Evolutionary conservation across 2,329 filamentous ascomycete genomes (phyloP), one percentile per base, ranked within the genome.

Genomic region (Apiospora sp.): DNA sequence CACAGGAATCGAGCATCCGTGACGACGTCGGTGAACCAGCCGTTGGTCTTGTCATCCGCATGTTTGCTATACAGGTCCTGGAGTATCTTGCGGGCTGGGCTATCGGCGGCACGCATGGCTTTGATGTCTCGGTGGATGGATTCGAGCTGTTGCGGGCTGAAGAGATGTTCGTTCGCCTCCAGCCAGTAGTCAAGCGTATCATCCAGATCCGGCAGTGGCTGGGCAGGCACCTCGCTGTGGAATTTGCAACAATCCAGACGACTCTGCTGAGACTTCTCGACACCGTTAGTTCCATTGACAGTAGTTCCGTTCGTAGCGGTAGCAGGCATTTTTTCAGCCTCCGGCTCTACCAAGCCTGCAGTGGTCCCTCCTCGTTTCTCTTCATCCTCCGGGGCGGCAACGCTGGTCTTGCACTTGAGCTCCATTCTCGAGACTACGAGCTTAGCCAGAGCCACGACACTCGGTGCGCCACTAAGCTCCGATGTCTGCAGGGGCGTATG

Each of bases 401-500:
- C 27, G 27, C 27, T 30, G 27, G 13, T n/a, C 44, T 69, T 72
- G 44, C 44, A 72, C 13, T 44, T 58, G 48, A 72, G 64, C 34
- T 49, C n/a, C 71, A 72, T 72, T 27, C 71, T 54, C 14, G 71
- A 72, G 22, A 72, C 71, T 14, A 72, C 24, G 22, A 69, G 30
- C 30, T 61, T 72, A 0, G 71, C 48, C 0, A 72, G 43, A 4
- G 44, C 67, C 1, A 72, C 10, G 10, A 72, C 69, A 37, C 46
- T 70, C 13, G 22, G 68, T 70, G 64, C n/a, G 71, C 75, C 49
- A 74, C 72, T 75, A n/a, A 77, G 27, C 51, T 61, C 51, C n/a
- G 51, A 61, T 13, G 30, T 30, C 16, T 61, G 51, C 3, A 61
- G 14, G 0, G 51, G 51, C n/a, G n/a, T 30, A 2, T 19, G n/a